Evolutionary conservation across 768 basidiomycete genomes (phyloP).

Genomic region (Nidularia sp.): DNA sequence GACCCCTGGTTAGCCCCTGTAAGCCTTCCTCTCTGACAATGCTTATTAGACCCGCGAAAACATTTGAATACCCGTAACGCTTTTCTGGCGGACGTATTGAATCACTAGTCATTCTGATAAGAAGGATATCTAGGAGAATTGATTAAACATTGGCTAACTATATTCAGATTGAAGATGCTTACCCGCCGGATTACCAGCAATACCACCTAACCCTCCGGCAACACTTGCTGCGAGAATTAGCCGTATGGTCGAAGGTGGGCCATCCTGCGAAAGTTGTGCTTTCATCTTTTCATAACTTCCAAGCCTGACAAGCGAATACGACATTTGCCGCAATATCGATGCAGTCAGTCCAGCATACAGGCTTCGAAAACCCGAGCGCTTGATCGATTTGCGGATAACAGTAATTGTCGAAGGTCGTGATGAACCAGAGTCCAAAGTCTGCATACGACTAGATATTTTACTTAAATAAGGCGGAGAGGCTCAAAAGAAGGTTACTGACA

Average conservation of each 20-base stretch:
- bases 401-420: conserved; percentile 61
- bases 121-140: conserved; percentile 50
- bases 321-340: conserved; percentile 85
- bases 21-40: conserved; percentile 69
- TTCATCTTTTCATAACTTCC: conserved; percentile 83
- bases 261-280: conserved; percentile 41
- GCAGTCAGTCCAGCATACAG: conserved; percentile 81
- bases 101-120: conserved; percentile 90
- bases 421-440: conserved; percentile 56
- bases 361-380: conserved; percentile 65
- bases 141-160: background rate
- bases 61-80: conserved; percentile 77
- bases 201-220: conserved; percentile 78
- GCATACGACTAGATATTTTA: conserved; percentile 60
- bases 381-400: conserved; percentile 61
- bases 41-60: conserved; percentile 62
- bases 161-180: conserved; percentile 8
- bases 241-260: conserved; percentile 47
- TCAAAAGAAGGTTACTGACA: conserved; percentile 37
- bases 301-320: conserved; percentile 82
- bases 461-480: conserved; percentile 2
- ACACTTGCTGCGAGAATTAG: conserved; percentile 63
- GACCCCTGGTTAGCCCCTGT: conserved; percentile 64
- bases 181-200: conserved; percentile 85
- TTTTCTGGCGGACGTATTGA: conserved; percentile 68